Evolutionary conservation across 2,329 filamentous ascomycete genomes (phyloP).

Genomic region (Delphinella strobiligena): DNA sequence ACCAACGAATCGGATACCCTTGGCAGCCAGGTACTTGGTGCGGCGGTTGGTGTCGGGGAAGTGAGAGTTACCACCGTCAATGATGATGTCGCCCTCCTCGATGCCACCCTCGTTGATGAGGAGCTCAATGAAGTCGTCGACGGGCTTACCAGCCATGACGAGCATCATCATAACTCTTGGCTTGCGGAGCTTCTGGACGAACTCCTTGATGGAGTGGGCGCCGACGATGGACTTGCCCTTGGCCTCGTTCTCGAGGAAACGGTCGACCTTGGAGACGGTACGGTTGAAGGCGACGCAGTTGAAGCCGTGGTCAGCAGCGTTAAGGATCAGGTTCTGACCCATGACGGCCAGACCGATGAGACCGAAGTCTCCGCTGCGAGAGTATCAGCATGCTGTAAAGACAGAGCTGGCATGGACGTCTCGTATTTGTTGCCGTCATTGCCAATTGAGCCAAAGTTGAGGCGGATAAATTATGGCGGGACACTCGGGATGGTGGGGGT

Average conservation of each 20-base stretch:
- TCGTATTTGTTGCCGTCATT: no score
- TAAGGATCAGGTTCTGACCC: conserved; percentile 45
- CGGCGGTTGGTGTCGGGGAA: conserved; percentile 98
- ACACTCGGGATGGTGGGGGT: conserved; percentile 15
- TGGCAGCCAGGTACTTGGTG: conserved; percentile 70
- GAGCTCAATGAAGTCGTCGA: conserved; percentile 97
- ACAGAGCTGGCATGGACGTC: neutral
- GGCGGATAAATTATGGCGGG: neutral
- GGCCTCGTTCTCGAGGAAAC: conserved; percentile 35
- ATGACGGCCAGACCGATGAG: conserved; percentile 41
- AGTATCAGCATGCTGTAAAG: neutral
- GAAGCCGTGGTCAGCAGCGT: conserved; percentile 55
- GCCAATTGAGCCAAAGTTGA: no score
- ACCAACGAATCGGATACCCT: conserved; percentile 93
- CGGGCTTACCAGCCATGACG: conserved; percentile 94
- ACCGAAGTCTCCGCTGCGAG: conserved; percentile 38
- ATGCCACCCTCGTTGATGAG: conserved; percentile 58
- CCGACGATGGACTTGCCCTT: conserved; percentile 84
- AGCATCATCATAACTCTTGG: conserved; percentile 97
- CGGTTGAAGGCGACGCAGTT: conserved; percentile 98
- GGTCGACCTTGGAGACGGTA: conserved; percentile 95
- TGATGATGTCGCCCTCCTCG: conserved; percentile 90
- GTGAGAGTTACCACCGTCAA: conserved; percentile 98
- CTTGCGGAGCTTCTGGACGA: conserved; percentile 91
- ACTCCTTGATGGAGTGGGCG: conserved; percentile 87